Percentiles rank a stretch among this genome's conserved stretches.
Conservation (phyloP, 768 basidiomycete genomes). For the Auricularia sp. region DNA sequence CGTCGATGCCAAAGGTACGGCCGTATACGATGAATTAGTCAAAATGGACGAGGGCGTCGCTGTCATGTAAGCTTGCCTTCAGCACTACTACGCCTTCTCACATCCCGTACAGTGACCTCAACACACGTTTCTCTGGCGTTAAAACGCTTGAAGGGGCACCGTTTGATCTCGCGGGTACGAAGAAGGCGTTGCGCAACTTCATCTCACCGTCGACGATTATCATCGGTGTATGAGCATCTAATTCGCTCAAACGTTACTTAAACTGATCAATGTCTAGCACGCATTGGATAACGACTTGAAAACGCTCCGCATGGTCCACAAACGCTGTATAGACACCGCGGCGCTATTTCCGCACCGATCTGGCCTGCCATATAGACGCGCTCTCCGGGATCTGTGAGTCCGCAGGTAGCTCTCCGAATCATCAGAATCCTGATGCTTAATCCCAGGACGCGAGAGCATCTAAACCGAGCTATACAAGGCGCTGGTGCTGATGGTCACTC, state of each 20-base stretch:
- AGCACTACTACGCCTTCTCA: slow-evolving; percentile 2
- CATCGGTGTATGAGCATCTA: slow-evolving; percentile 40
- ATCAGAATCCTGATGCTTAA: not conserved
- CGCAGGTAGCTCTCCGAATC: not conserved
- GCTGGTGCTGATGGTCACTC: slow-evolving; percentile 77
- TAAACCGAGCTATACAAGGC: slow-evolving; percentile 73
- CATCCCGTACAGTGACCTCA: slow-evolving; percentile 57
- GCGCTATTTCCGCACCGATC: slow-evolving; percentile 77
- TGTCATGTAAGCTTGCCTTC: slow-evolving; percentile 44
- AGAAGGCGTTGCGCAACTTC: slow-evolving; percentile 55
- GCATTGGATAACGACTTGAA: slow-evolving; percentile 91
- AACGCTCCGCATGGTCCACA: slow-evolving; percentile 80
- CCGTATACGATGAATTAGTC: slow-evolving; percentile 75
- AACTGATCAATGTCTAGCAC: slow-evolving; percentile 23
- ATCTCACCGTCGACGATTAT: slow-evolving; percentile 77
- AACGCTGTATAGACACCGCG: slow-evolving; percentile 77
- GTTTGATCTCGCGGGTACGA: slow-evolving; percentile 54
- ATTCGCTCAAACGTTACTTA: not conserved
- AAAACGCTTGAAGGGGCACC: slow-evolving; percentile 48
- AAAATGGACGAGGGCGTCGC: slow-evolving; percentile 72
- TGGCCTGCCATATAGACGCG: slow-evolving; percentile 66
- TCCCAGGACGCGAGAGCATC: slow-evolving; percentile 68
- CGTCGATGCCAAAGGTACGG: slow-evolving; percentile 61
- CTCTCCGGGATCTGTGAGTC: slow-evolving; percentile 69
- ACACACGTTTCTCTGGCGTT: slow-evolving; percentile 84